Conservation (phyloP, 2,329 filamentous ascomycete species). For the Septoria petroselini region DNA sequence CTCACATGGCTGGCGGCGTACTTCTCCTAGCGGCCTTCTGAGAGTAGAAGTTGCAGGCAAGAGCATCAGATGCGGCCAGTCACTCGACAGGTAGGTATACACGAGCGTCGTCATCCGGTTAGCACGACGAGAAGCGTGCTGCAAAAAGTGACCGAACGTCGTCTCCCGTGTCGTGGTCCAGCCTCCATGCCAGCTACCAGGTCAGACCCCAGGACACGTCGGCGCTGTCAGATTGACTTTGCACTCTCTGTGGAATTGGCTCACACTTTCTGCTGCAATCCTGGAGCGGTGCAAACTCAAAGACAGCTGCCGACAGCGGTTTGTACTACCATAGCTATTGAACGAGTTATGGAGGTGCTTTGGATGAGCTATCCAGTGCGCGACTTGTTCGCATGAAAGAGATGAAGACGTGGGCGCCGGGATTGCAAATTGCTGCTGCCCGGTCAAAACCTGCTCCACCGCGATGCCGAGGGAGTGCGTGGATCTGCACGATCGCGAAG, state of each 20-base stretch:
- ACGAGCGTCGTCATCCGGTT: slow-evolving; percentile 17
- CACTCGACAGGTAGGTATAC: slow-evolving; percentile 17
- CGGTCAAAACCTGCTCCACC: slow-evolving; percentile 15
- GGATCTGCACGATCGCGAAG: slow-evolving; percentile 18
- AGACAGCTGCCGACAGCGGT: slow-evolving; percentile 27
- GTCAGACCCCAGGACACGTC: slow-evolving; percentile 18
- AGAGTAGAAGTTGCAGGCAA: slow-evolving; percentile 19
- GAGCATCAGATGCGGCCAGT: slow-evolving; percentile 12
- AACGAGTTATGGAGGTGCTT: not conserved
- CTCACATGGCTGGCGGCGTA: slow-evolving; percentile 21
- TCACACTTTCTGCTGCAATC: slow-evolving; percentile 19
- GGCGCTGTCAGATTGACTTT: slow-evolving; percentile 27
- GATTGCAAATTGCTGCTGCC: slow-evolving; percentile 7
- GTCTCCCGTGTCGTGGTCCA: slow-evolving; percentile 20
- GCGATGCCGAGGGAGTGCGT: slow-evolving; percentile 8
- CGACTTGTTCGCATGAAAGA: not conserved
- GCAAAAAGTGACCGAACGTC: slow-evolving; percentile 9
- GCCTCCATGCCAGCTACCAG: slow-evolving; percentile 25
- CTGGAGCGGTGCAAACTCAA: slow-evolving; percentile 24
- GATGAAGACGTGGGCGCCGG: not conserved
- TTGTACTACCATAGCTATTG: slow-evolving; percentile 6
- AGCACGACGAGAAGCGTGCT: slow-evolving; percentile 15
- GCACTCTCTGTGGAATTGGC: slow-evolving; percentile 23
- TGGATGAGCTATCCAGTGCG: too few relatives aligned
- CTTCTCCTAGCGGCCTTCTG: slow-evolving; percentile 25